Evolutionary conservation across 2,329 filamentous ascomycete species (phyloP).

Genomic region (Trichoderma koningii): DNA sequence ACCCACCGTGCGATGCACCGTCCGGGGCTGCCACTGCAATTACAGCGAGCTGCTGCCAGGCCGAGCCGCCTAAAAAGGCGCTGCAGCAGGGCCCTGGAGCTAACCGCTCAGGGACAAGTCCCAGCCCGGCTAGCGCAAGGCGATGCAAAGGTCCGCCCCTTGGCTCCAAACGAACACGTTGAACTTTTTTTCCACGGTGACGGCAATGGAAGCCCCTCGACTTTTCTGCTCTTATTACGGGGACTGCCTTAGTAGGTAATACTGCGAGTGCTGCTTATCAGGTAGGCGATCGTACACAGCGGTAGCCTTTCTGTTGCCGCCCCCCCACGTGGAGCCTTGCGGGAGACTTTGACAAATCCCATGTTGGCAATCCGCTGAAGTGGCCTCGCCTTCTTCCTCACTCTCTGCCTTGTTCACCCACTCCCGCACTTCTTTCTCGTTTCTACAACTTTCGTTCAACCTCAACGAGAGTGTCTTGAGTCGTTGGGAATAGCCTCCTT

Average conservation of each 20-base stretch:
- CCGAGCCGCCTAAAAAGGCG: slow-evolving; percentile 13
- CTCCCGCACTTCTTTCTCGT: neutral
- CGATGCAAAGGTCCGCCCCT: slow-evolving; percentile 28
- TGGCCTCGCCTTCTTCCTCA: slow-evolving; percentile 27
- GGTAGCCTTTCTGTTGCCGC: slow-evolving; percentile 30
- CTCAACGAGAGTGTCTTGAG: slow-evolving; percentile 13
- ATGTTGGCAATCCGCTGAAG: slow-evolving; percentile 35
- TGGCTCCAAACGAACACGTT: slow-evolving; percentile 35
- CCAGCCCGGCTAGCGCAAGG: slow-evolving; percentile 21
- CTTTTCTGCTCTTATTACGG: slow-evolving; percentile 11
- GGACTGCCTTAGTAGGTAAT: too few species aligned
- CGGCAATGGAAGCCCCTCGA: slow-evolving; percentile 14
- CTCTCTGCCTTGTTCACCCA: slow-evolving; percentile 20
- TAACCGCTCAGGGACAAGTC: slow-evolving; percentile 29
- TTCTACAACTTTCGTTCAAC: neutral
- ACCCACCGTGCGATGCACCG: slow-evolving; percentile 8
- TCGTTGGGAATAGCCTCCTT: slow-evolving; percentile 16
- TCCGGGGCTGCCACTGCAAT: neutral
- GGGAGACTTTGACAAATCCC: slow-evolving; percentile 34
- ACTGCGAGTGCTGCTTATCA: too few species aligned
- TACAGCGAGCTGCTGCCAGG: neutral
- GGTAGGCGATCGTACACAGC: neutral
- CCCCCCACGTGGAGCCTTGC: slow-evolving; percentile 38
- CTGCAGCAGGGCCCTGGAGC: slow-evolving; percentile 28
- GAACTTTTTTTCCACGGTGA: slow-evolving; percentile 30